Conservation (phyloP, 2,329 filamentous ascomycete genomes). For the Calonectria hawksworthii region DNA sequence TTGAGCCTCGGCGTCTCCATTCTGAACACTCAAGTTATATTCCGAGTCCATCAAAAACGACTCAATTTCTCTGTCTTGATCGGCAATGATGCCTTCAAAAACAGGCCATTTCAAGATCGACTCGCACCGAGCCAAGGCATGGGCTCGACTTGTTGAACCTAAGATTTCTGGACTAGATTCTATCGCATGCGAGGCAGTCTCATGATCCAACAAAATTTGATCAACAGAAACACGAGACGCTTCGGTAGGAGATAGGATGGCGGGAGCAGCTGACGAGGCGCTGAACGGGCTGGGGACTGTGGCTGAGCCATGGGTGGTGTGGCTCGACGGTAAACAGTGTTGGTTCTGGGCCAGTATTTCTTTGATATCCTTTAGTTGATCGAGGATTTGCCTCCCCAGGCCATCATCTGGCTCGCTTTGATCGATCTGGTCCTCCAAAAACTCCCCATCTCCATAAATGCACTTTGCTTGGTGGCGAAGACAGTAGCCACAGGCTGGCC, state of each 20-base stretch:
- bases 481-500: slow-evolving; percentile 29
- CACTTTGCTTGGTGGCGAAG: slow-evolving; percentile 29
- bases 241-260: neutral
- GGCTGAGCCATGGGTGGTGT: neutral
- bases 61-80: slow-evolving; percentile 11
- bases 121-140: slow-evolving; percentile 23
- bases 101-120: slow-evolving; percentile 28
- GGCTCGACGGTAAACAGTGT: too few species aligned
- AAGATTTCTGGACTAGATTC: neutral
- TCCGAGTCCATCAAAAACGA: slow-evolving; percentile 31
- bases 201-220: neutral
- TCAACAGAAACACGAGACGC: neutral
- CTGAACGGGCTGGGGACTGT: neutral
- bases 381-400: slow-evolving; percentile 27
- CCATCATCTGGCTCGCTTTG: slow-evolving; percentile 3
- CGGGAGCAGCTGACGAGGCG: neutral
- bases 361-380: slow-evolving; percentile 28
- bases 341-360: slow-evolving; percentile 10
- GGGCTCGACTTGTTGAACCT: slow-evolving; percentile 4
- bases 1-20: neutral
- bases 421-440: neutral
- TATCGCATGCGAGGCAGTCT: neutral
- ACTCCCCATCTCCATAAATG: slow-evolving; percentile 26
- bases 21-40: neutral
- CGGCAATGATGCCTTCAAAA: slow-evolving; percentile 18